Evolutionary conservation across 352 stramenopile genomes (phyloP), one percentile per base, ranked within the genome.

Genomic region (Phytopythium cucurbitacearum): DNA sequence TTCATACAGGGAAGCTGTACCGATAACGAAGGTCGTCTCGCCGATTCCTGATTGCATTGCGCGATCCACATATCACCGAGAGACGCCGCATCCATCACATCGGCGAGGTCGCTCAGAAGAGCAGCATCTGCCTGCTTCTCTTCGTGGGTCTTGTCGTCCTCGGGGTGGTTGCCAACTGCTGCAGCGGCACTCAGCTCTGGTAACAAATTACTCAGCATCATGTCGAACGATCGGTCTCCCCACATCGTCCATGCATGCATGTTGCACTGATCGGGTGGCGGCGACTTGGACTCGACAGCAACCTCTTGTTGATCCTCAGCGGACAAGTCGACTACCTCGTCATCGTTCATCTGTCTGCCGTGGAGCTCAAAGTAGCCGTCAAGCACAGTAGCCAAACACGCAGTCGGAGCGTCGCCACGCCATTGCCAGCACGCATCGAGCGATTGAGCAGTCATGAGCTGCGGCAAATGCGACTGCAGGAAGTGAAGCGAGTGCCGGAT

Each of bases 401-500:
- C 21, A 28, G 48, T 37, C 36, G 28, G 11, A 7, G 35, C 37
- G 13, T 40, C 40, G 15, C 43, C 48, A 34, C 42, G 50, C 60
- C 60, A 67, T 6, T 40, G 53, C 60, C 56, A 64, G 15, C 53
- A 38, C 7, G 60, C 56, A n/a, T 40, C 35, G 41, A 33, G 16
- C 47, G 48, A 36, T 37, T 53, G 45, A 32, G 50, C 48, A 7
- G 10, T 60, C 41, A 39, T 42, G 32, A 70, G 49, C 36, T 65
- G 56, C 5, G 66, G 57, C 4, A 73, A 46, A 48, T 84, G 69
- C 10, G 61, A 65, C 59, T 94, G 64, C 10, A 94, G 39, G 46
- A 91, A 89, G 57, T 91, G 75, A 28, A 94, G 60, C 11, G 80
- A 65, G 15, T 83, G 80, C 1, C 83, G 70, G 4, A 94, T 61